These are phyloP conservation scores for Ophiostoma australiae DNA, from an alignment of 2,329 filamentous ascomycete species.

Conservation along the genomic window DNA sequence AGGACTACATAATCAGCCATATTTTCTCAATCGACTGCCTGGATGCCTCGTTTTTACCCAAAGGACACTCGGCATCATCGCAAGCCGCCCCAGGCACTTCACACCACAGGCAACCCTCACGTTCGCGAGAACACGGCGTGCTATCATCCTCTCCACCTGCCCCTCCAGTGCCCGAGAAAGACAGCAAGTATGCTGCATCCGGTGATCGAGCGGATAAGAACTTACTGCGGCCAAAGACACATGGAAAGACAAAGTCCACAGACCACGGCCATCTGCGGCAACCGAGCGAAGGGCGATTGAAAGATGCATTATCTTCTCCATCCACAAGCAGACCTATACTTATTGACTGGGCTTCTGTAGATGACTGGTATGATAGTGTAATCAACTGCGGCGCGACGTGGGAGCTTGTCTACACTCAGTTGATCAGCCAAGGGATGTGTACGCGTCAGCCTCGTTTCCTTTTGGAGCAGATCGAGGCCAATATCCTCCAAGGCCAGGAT, in stretches of 20 bases:
- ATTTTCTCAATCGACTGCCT: conserved; percentile 66
- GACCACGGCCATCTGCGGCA: not conserved
- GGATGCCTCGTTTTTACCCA: conserved; percentile 63
- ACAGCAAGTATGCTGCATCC: conserved; percentile 68
- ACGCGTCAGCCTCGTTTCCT: conserved; percentile 38
- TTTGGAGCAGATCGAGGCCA: conserved; percentile 41
- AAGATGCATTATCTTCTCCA: not conserved
- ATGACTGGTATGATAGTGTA: conserved; percentile 69
- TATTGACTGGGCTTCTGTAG: conserved; percentile 68
- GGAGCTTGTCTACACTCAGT: conserved; percentile 54
- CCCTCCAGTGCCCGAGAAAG: conserved; percentile 54
- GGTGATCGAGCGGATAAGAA: conserved; percentile 78
- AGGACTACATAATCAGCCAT: conserved; percentile 68
- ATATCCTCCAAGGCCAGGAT: conserved; percentile 54
- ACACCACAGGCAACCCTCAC: not conserved
- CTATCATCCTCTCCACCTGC: not conserved
- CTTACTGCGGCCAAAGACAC: conserved; percentile 67
- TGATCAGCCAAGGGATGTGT: conserved; percentile 38
- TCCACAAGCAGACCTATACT: conserved; percentile 42
- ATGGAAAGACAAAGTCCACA: not conserved
- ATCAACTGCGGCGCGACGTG: conserved; percentile 64
- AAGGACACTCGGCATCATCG: not conserved
- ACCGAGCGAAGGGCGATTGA: not conserved
- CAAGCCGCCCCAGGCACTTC: not conserved
- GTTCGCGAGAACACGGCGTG: not conserved